Base-by-base conservation (phyloP, 2,329 filamentous ascomycete species). In the Akanthomyces uredinophilus region DNA sequence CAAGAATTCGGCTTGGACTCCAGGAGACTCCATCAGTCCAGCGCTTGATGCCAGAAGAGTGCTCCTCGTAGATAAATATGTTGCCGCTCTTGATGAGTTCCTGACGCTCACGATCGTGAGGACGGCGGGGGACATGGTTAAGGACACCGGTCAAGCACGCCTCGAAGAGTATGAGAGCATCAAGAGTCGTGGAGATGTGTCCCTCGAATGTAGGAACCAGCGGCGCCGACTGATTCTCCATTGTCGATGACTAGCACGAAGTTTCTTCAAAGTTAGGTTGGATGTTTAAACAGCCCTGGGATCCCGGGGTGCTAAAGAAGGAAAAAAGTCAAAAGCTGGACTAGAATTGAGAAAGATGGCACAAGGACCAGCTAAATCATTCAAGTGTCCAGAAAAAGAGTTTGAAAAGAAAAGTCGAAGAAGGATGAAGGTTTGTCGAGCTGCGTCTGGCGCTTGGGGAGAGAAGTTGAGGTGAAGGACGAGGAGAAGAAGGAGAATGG, bases 21-120 rank as follows among this genome's bases (percentile, higher is more conserved):
- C 93, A 97, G 7, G 89, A 88, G 13, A 94, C 86, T 16, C 93
- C 92, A 68, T 97, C 93, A 0, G 92, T 96, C 93, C 93, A 97
- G 61, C 93, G 83, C 77, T 96, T 96, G 77, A 96, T 96, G 5
- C 92, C 92, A 0, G 92, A 96, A 0, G 91, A 88, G 64, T 91
- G 88, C 73, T 96, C 92, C 70, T 96, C 92, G 73, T 96, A 97
- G 66, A 96, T 91, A 75, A 96, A 95, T 52, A 96, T 85, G 67
- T 89, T 89, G 41, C 93, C 93, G 67, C 91, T 96, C 67, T 84
- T 84, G 71, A 96, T 95, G 57, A 96, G 83, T 22, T 85, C 81
- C 27, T 81, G 80, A 57, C 92, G 84, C 75, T 96, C 93, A 57
- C 91, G 83, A 69, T 96, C 93, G 72, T 96, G 91, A 1, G 93